Evolutionary conservation across 2,329 filamentous ascomycete genomes (phyloP).

Genomic region (Penicillium sp.): DNA sequence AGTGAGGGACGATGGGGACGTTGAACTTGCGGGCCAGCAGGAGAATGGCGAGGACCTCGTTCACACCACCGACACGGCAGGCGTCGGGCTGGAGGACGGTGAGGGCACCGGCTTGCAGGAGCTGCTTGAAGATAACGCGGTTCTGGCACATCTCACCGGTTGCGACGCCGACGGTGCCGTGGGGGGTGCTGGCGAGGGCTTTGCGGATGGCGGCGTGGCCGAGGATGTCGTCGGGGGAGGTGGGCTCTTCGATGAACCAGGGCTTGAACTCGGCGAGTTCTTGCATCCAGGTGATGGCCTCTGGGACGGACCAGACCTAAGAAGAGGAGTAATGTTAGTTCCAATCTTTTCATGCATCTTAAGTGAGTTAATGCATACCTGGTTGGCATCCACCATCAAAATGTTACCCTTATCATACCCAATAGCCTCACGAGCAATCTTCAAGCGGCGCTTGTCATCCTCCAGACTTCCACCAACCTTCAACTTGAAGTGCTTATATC

Average conservation of each 20-base stretch:
- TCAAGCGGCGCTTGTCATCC: conserved; percentile 72
- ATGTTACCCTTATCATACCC: conserved; percentile 83
- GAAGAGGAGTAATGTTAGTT: conserved; percentile 5
- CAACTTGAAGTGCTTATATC: conserved; percentile 87
- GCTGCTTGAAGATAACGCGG: conserved; percentile 91
- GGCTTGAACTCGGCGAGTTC: conserved; percentile 76
- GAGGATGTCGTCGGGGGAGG: conserved; percentile 85
- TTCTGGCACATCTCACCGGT: conserved; percentile 97
- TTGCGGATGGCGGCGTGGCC: conserved; percentile 86
- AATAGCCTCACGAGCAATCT: conserved; percentile 78
- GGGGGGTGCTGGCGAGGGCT: conserved; percentile 64
- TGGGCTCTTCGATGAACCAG: conserved; percentile 96
- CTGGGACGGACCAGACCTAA: conserved; percentile 81
- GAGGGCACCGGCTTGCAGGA: conserved; percentile 78
- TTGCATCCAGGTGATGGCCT: conserved; percentile 87
- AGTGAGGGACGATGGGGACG: conserved; percentile 86
- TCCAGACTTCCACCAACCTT: conserved; percentile 80
- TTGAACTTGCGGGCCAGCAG: conserved; percentile 73
- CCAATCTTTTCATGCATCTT: background rate
- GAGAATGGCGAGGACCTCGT: conserved; percentile 89
- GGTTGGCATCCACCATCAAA: conserved; percentile 92
- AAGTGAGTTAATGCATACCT: conserved; percentile 56
- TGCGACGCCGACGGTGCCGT: conserved; percentile 77
- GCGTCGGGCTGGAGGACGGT: conserved; percentile 91
- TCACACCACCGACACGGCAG: conserved; percentile 86